Conservation (phyloP, 2,329 filamentous ascomycete species). For the Talaromyces sp. region DNA sequence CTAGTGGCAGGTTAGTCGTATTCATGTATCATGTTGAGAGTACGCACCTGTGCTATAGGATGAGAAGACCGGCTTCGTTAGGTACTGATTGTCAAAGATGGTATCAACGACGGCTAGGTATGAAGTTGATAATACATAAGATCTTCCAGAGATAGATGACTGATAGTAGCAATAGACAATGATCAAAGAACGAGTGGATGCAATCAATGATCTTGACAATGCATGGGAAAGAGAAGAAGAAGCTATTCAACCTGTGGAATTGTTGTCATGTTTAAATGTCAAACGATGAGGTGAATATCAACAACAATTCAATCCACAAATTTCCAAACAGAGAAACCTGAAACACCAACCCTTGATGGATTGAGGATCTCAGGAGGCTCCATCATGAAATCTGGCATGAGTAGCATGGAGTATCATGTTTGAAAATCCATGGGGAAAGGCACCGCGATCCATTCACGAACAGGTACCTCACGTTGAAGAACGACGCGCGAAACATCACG, state of each 20-base stretch:
- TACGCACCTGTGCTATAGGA: neutral
- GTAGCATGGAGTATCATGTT: neutral
- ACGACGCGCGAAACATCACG: conserved; percentile 20
- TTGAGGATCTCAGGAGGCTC: conserved; percentile 22
- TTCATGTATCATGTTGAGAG: neutral
- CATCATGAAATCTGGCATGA: conserved; percentile 29
- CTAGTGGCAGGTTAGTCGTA: neutral
- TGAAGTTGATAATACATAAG: neutral
- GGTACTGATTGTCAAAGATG: neutral
- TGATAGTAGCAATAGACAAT: neutral
- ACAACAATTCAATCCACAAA: conserved; percentile 25
- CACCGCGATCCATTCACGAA: conserved; percentile 28
- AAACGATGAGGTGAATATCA: conserved; percentile 23
- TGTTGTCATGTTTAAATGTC: conserved; percentile 42
- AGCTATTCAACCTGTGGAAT: conserved; percentile 25
- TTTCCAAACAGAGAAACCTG: conserved; percentile 33
- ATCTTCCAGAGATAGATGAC: neutral
- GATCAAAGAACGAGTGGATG: conserved; percentile 7
- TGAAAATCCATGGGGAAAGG: neutral
- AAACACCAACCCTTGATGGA: conserved; percentile 33
- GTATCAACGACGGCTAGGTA: neutral
- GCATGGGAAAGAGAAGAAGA: conserved; percentile 11
- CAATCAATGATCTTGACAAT: neutral
- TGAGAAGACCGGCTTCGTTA: conserved; percentile 7
- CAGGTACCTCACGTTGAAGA: conserved; percentile 18